Conservation (phyloP, 2,329 filamentous ascomycete species). For the Trichoderma gracile region DNA sequence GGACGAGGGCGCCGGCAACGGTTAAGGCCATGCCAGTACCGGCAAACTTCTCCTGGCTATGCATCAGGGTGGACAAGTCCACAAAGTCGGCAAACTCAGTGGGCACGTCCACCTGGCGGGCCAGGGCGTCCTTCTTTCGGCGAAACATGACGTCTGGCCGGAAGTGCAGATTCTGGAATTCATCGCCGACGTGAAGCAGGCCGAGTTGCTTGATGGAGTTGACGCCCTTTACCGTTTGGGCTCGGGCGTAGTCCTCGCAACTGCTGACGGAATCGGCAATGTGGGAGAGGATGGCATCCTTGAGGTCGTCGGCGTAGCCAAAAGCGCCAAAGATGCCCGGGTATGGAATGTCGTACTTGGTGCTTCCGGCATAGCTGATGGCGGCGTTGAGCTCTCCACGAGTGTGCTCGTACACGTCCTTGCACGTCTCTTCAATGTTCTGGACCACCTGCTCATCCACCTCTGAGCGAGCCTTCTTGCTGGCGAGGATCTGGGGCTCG, state of each 20-base stretch:
- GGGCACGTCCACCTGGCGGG: conserved; percentile 81
- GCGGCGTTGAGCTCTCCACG: conserved; percentile 72
- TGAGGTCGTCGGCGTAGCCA: conserved; percentile 90
- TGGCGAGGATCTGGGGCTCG: conserved; percentile 81
- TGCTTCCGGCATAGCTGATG: conserved; percentile 75
- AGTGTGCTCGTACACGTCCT: conserved; percentile 82
- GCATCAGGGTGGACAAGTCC: conserved; percentile 77
- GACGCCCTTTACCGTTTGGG: conserved; percentile 76
- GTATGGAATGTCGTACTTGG: conserved; percentile 76
- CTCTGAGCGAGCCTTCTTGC: conserved; percentile 75
- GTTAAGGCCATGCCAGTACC: conserved; percentile 95
- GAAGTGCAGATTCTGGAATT: conserved; percentile 85
- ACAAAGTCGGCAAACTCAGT: conserved; percentile 94
- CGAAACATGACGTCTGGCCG: conserved; percentile 92
- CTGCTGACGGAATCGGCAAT: conserved; percentile 75
- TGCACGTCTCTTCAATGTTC: conserved; percentile 81
- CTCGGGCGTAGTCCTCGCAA: conserved; percentile 85
- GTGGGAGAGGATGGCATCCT: conserved; percentile 85
- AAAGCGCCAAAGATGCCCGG: conserved; percentile 83
- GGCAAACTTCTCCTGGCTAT: conserved; percentile 90
- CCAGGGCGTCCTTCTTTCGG: conserved; percentile 75
- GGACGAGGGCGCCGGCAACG: conserved; percentile 80
- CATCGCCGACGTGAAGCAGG: conserved; percentile 81
- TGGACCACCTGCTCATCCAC: conserved; percentile 79
- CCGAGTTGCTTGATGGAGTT: conserved; percentile 86